Conservation (phyloP, 768 basidiomycete genomes). For the Punctularia strigosozonata region DNA sequence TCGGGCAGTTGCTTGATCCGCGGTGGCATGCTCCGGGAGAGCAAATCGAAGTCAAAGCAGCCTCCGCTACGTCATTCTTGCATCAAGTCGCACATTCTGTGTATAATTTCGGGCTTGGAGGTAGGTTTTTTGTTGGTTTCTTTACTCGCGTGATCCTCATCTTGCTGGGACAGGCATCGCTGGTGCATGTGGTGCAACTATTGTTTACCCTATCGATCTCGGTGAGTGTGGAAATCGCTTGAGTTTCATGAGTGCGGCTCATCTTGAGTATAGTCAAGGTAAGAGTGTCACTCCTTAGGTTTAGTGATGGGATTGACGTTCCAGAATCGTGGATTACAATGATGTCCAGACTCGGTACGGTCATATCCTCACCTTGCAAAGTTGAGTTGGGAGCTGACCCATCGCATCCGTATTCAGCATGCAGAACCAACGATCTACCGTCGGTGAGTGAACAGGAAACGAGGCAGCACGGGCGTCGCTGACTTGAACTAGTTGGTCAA, state of each 20-base stretch:
- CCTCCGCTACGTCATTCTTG: constrained; percentile 30
- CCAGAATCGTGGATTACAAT: constrained; percentile 1
- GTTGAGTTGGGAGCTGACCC: neutral
- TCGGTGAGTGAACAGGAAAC: no score
- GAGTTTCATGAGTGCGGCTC: no score
- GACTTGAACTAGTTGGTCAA: constrained; percentile 95
- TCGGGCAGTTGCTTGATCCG: constrained; percentile 86
- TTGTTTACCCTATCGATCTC: constrained; percentile 94
- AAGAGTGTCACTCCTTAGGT: constrained; percentile 13
- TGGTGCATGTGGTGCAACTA: constrained; percentile 92
- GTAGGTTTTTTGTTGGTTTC: constrained; percentile 23
- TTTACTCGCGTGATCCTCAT: neutral
- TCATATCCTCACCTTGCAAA: neutral
- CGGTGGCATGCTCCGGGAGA: constrained; percentile 71
- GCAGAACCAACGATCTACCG: constrained; percentile 95
- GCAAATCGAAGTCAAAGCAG: constrained; percentile 20
- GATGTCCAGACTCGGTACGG: constrained; percentile 47
- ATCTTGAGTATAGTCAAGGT: constrained; percentile 52
- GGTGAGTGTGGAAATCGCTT: constrained; percentile 57
- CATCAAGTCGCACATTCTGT: constrained; percentile 51
- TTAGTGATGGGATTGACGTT: neutral
- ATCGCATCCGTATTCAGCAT: constrained; percentile 24
- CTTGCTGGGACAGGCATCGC: constrained; percentile 52
- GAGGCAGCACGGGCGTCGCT: no score
- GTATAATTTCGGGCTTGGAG: constrained; percentile 85